Conservation (phyloP, 2,329 filamentous ascomycete genomes). For the Talaromyces sp. region DNA sequence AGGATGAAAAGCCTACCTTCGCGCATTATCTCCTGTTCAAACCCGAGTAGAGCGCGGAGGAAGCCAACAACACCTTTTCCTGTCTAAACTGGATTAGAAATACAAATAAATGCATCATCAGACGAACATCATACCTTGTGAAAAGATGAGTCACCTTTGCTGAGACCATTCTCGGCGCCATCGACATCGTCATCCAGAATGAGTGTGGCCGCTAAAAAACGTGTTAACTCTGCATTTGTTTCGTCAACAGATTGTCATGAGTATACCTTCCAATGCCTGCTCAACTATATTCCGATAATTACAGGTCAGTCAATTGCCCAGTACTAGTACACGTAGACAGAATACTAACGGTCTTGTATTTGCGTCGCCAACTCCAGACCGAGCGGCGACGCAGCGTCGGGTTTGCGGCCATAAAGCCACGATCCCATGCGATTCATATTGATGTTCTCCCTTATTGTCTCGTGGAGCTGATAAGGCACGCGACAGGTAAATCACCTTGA, state of each 20-base stretch:
- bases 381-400: slow-evolving; percentile 47
- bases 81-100: slow-evolving; percentile 48
- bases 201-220: slow-evolving; percentile 57
- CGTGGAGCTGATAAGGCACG: background rate
- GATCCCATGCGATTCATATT: slow-evolving; percentile 43
- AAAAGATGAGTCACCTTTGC: slow-evolving; percentile 75
- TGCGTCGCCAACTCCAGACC: slow-evolving; percentile 58
- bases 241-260: background rate
- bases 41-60: slow-evolving; percentile 79
- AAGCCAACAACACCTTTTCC: slow-evolving; percentile 79
- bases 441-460: background rate
- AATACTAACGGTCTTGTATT: slow-evolving; percentile 47
- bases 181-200: slow-evolving; percentile 92
- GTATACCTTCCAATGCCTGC: slow-evolving; percentile 44
- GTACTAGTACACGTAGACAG: background rate
- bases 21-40: slow-evolving; percentile 87
- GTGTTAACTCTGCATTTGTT: background rate
- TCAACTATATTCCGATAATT: slow-evolving; percentile 30
- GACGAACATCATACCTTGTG: slow-evolving; percentile 59
- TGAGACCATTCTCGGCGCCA: slow-evolving; percentile 70
- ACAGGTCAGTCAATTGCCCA: slow-evolving; percentile 22
- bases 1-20: slow-evolving; percentile 50
- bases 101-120: background rate
- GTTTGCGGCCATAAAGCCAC: slow-evolving; percentile 46
- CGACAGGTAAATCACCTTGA: background rate